Evolutionary conservation across 495 filamentous ascomycete genomes (phyloP).

Genomic region (Pseudevernia furfuracea): DNA sequence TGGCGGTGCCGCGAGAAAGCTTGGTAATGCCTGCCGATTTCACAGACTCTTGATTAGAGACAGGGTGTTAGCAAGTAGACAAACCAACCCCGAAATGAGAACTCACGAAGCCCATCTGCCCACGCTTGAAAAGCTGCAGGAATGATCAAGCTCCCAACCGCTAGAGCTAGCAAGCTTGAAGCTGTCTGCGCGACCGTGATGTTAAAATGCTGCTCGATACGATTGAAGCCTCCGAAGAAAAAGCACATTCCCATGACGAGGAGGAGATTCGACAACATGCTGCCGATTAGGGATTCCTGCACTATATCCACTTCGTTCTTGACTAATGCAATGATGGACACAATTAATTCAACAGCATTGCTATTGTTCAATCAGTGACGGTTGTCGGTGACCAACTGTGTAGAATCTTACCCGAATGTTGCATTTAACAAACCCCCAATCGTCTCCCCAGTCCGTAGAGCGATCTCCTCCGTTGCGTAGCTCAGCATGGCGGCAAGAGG

Average conservation of each 20-base stretch:
- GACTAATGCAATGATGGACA: constrained; percentile 73
- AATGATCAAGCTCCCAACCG: constrained; percentile 74
- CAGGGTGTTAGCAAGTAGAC: constrained; percentile 3
- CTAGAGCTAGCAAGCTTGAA: constrained; percentile 69
- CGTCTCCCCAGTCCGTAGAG: constrained; percentile 62
- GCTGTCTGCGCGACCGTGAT: constrained; percentile 89
- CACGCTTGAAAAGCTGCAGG: constrained; percentile 74
- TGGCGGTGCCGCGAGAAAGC: constrained; percentile 61
- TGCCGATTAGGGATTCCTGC: constrained; percentile 84
- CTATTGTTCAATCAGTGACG: constrained; percentile 31
- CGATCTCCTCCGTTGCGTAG: constrained; percentile 50
- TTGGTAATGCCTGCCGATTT: constrained; percentile 36
- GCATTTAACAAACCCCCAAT: constrained; percentile 83
- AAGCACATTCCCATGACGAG: constrained; percentile 92
- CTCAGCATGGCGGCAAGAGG: constrained; percentile 49
- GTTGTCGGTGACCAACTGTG: constrained; percentile 18
- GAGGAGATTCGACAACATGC: constrained; percentile 84
- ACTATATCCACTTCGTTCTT: constrained; percentile 75
- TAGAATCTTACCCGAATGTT: constrained; percentile 62
- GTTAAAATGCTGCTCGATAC: constrained; percentile 84
- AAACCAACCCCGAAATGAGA: background rate
- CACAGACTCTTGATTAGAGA: background rate
- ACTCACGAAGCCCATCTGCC: constrained; percentile 37
- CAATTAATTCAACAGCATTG: constrained; percentile 89
- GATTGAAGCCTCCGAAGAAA: constrained; percentile 75